Conservation (phyloP, 805 yeast species). For the Cyberlindnera euphorbiae region DNA sequence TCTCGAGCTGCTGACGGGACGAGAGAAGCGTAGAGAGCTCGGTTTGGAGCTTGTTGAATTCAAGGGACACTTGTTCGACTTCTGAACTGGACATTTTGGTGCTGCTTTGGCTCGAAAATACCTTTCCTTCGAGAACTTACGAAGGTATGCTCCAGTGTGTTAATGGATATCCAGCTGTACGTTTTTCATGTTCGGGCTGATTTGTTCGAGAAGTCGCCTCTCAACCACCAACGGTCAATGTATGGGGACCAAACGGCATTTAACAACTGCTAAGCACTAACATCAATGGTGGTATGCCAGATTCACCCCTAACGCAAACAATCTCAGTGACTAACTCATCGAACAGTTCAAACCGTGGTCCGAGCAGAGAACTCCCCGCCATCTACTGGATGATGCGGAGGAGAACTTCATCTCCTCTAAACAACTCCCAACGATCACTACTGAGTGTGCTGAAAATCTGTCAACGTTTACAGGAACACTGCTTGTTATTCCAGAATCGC, state of each 20-base stretch:
- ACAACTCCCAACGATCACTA: constrained; percentile 12
- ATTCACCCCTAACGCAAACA: too few species aligned
- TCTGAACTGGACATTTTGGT: constrained; percentile 22
- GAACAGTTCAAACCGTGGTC: constrained; percentile 43
- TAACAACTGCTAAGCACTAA: too few species aligned
- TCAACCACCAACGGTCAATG: too few species aligned
- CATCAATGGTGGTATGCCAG: too few species aligned
- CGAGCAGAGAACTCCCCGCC: constrained; percentile 42
- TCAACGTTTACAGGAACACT: constrained; percentile 13
- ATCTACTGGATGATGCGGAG: constrained; percentile 41
- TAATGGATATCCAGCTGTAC: too few species aligned
- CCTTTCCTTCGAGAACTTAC: too few species aligned
- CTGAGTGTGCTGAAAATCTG: neutral
- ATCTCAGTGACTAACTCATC: too few species aligned
- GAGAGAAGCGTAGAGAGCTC: constrained; percentile 49
- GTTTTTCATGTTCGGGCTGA: too few species aligned
- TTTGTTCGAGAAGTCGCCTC: too few species aligned
- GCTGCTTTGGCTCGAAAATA: too few species aligned
- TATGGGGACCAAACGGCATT: too few species aligned
- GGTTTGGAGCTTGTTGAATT: constrained; percentile 42
- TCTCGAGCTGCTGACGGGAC: constrained; percentile 82
- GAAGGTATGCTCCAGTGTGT: too few species aligned
- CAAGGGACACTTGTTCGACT: constrained; percentile 40
- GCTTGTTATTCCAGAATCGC: constrained; percentile 10
- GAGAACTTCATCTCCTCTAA: constrained; percentile 22